Evolutionary conservation across 2,329 filamentous ascomycete genomes (phyloP), one percentile per base, ranked within the genome.

Genomic region (Sarocladiaceae sp.): DNA sequence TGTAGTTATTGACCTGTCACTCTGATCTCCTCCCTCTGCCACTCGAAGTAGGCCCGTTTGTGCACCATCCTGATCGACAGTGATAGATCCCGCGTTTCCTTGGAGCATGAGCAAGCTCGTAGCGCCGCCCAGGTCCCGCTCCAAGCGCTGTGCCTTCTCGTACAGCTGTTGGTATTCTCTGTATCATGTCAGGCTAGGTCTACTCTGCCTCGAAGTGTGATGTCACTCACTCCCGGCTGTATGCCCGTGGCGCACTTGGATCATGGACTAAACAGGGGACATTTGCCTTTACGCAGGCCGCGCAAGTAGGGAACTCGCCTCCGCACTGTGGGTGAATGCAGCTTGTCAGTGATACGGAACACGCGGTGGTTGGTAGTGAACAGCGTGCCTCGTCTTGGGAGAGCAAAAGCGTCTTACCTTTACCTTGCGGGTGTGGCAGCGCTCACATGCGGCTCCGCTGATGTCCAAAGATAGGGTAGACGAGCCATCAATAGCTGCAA

Each of bases 401-500:
- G 11, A 20, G 33, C 13, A 33, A 18, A 31, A 16, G 13, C 31
- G 10, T 19, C 37, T 43, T 31, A 43, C 39, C 44, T 52, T 51
- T 26, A 53, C 50, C 41, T 52, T 50, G 10, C 50, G 46, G 19
- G 50, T 21, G 43, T 47, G 48, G 18, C 51, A 53, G n/a, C 48
- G 39, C 6, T 35, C 5, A 35, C 33, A 35, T 19, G 33, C 33
- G 4, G 33, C 33, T 35, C 33, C 16, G 13, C 33, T 35, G 33
- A 35, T 35, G 33, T 35, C 33, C 11, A 35, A 6, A 20, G n/a
- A 7, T 15, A 35, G 15, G 10, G 6, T 15, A 9, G 33, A 4
- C 21, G 16, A 19, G 13, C 33, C 9, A 18, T 6, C 33, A 19
- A 15, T 6, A 13, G 4, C 33, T 12, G 16, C 15, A 19, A 4